Evolutionary conservation across 495 filamentous ascomycete genomes (phyloP).

Genomic region (Tuber magnatum): DNA sequence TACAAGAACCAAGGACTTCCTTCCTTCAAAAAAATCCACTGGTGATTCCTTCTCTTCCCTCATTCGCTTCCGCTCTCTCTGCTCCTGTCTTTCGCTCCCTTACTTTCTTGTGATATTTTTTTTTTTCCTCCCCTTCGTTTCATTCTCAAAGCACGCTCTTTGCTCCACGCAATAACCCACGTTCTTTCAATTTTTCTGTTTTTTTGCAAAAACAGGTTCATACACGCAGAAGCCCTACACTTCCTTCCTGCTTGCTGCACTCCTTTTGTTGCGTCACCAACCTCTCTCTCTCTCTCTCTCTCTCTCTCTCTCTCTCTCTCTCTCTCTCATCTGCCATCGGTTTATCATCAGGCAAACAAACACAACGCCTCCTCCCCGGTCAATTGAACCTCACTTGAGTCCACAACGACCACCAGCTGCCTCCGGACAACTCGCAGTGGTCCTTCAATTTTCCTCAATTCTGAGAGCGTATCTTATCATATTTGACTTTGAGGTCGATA

Average conservation of each 20-base stretch:
- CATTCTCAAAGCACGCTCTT: background rate
- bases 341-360: background rate
- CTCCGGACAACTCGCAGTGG: conserved; percentile 3
- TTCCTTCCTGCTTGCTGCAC: conserved; percentile 10
- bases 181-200: background rate
- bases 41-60: conserved; percentile 11
- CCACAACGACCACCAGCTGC: background rate
- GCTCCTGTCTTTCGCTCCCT: conserved; percentile 9
- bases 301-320: background rate
- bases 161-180: background rate
- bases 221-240: background rate
- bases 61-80: conserved; percentile 4
- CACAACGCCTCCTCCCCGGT: background rate
- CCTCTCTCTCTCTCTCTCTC: conserved; percentile 5
- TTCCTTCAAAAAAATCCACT: conserved; percentile 23
- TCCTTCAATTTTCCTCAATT: background rate
- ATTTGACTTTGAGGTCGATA: conserved; percentile 1
- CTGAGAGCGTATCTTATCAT: background rate
- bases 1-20: conserved; percentile 38
- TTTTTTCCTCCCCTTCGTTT: background rate
- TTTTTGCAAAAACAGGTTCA: background rate
- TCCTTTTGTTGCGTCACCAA: conserved; percentile 22
- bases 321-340: conserved; percentile 6
- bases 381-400: background rate
- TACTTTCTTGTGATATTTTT: conserved; percentile 18